Evolutionary conservation across 2,329 filamentous ascomycete genomes (phyloP), one percentile per base, ranked within the genome.

Genomic region (Cercospora sp.): DNA sequence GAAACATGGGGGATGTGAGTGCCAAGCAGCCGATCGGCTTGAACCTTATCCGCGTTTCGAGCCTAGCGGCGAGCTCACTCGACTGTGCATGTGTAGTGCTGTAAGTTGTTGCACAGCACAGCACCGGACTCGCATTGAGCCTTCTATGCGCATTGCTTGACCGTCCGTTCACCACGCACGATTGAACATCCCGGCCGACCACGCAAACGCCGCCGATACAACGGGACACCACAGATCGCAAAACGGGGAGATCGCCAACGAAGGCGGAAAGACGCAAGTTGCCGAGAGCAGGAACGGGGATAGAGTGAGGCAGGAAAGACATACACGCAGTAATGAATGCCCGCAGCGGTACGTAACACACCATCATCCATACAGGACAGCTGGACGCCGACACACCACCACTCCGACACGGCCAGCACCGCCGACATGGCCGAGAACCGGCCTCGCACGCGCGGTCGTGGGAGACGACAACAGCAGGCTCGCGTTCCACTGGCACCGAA

Each of bases 261-360:
- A 32, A 12, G 13, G 53, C 53, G 5, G 30, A 28, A 30, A 8
- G 13, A 49, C 6, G 16, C 26, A 26, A 12, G 21, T 18, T 34
- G 5, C 21, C 21, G 40, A 43, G n/a, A 63, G 40, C 43, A 63
- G 61, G 43, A 30, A 64, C 60, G 53, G 53, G 53, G n/a, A 21
- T 30, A 34, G 53, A 34, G 30, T 30, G 51, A 59, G 63, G 63
- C 40, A 40, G 28, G 37, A 58, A 32, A 58, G 37, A 32, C 28
- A 58, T 40, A n/a, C 34, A 43, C 24, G 30, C 51, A 65, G 37
- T 16, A 40, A 65, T 67, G 66, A 67, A 67, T 32, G 66, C 61
- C 53, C 66, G 66, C 30, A 63, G 66, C 66, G 61, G 66, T 67
- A 67, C 62, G 66, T 64, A 60, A 24, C 8, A 28, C 53, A 32